Base-by-base conservation (phyloP, 1,284 basidiomycete species). In the Malassezia pachydermatis region DNA sequence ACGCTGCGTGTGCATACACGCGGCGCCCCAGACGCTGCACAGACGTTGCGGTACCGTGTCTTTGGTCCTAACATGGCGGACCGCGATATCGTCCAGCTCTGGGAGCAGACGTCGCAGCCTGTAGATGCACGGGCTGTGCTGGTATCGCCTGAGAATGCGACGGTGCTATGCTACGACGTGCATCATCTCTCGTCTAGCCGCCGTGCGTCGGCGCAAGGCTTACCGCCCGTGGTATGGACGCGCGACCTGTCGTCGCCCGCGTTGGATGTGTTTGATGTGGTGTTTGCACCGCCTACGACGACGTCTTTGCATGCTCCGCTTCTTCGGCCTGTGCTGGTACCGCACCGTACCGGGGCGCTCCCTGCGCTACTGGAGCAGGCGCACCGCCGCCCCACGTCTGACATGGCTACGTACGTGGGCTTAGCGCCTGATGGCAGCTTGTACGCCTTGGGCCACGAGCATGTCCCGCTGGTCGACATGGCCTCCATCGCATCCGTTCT, bases 1-100 rank as follows among this genome's bases (percentile, higher is more conserved):
- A 69, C 67, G n/a, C 59, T 70, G 41, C 62, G 62, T 30, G 64
- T 70, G 30, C 67, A 69, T 36, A 54, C 60, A 13, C 63, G 61
- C 23, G 55, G 48, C 40, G 48, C 54, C 1, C 67, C 68, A 5
- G 45, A 60, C 22, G 58, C 62, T 2, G 41, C 55, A 0, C 68
- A 70, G 43, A 66, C 68, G 23, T 57, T 71, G 1, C 59, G 58
- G 36, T 70, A 62, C 51, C 63, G 60, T 41, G 65, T 63, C 0
- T 71, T 65, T 41, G 51, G 63, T 9, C 68, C 68, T 28, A 67
- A 70, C 39, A 54, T 54, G 38, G 65, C 63, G 29, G 68, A 71
- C 35, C 56, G 56, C 7, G 68, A 71, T 28, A 45, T 70, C 0
- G 57, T 59, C 30, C 42, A 50, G 17, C 40, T 67, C 4, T 71